Evolutionary conservation across 805 yeast species (phyloP).

Genomic region (Wickerhamomyces ciferrii): DNA sequence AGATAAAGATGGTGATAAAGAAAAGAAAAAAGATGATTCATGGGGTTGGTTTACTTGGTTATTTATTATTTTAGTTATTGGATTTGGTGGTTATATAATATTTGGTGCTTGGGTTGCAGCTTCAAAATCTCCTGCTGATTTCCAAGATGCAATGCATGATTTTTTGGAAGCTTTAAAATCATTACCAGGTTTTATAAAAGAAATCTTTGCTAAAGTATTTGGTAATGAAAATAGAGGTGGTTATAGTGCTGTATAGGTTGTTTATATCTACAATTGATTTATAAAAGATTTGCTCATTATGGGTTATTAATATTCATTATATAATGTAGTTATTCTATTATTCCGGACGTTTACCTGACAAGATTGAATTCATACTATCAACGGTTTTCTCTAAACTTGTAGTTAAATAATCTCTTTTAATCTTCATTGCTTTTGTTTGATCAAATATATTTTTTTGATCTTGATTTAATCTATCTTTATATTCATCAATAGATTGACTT

Average conservation of each 20-base stretch:
- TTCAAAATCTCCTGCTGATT: conserved; percentile 59
- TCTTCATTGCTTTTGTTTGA: conserved; percentile 51
- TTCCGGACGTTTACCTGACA: conserved; percentile 14
- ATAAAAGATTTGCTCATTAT: not conserved
- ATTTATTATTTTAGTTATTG: conserved; percentile 67
- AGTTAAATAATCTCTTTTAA: conserved; percentile 67
- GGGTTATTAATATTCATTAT: not conserved
- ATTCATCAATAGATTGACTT: conserved; percentile 34
- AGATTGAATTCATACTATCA: conserved; percentile 48
- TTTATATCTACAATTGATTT: not conserved
- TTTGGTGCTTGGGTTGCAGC: conserved; percentile 75
- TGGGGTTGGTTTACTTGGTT: conserved; percentile 86
- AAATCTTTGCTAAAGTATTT: conserved; percentile 60
- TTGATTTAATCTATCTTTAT: conserved; percentile 39
- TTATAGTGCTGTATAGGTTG: conserved; percentile 79
- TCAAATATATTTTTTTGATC: conserved; percentile 56
- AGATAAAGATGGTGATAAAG: conserved; percentile 23
- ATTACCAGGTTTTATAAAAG: conserved; percentile 61
- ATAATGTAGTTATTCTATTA: not conserved
- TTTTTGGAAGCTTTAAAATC: conserved; percentile 63
- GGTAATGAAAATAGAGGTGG: conserved; percentile 75
- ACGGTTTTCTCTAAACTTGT: conserved; percentile 74
- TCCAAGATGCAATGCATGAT: conserved; percentile 69
- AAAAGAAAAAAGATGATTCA: conserved; percentile 26
- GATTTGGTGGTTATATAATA: conserved; percentile 64